Evolutionary conservation across 805 yeast genomes (phyloP).

Genomic region (Starmerella vitae): DNA sequence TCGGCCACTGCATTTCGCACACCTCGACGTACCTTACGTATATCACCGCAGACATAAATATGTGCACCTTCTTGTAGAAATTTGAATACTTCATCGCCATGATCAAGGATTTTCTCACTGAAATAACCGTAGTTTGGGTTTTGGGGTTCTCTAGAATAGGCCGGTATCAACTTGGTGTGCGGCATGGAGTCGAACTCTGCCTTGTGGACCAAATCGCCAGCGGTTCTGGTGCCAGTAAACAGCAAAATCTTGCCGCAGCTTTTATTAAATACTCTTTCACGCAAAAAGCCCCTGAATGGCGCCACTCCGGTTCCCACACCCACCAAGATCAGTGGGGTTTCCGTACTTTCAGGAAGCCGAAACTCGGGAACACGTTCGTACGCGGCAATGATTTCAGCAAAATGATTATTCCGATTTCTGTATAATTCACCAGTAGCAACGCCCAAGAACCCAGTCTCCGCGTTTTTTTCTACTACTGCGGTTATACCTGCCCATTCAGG

Average conservation of each 20-base stretch:
- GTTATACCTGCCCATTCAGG: slow-evolving; percentile 57
- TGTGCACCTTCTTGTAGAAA: slow-evolving; percentile 13
- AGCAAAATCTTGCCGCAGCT: slow-evolving; percentile 10
- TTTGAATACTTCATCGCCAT: slow-evolving; percentile 11
- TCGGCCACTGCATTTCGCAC: slow-evolving; percentile 9
- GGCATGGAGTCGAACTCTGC: slow-evolving; percentile 7
- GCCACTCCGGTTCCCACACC: slow-evolving; percentile 92
- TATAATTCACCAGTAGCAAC: slow-evolving; percentile 18
- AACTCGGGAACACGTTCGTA: slow-evolving; percentile 58
- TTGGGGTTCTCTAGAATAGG: slow-evolving; percentile 10
- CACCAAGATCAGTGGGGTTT: slow-evolving; percentile 58
- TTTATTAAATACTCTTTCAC: slow-evolving; percentile 43
- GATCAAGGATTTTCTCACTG: slow-evolving; percentile 4
- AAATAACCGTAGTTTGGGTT: slow-evolving; percentile 8
- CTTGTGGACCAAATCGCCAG: slow-evolving; percentile 13
- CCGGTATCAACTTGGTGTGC: slow-evolving; percentile 12
- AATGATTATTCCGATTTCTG: not conserved
- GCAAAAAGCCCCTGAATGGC: slow-evolving; percentile 71
- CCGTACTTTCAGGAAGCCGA: slow-evolving; percentile 60
- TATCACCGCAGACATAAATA: slow-evolving; percentile 19
- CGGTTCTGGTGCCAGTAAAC: slow-evolving; percentile 16
- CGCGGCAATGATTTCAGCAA: not conserved
- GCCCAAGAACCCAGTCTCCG: slow-evolving; percentile 12
- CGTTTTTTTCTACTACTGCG: slow-evolving; percentile 52
- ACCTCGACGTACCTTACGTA: slow-evolving; percentile 13